Evolutionary conservation across 2,329 filamentous ascomycete species (phyloP), one percentile per base, ranked within the genome.

Genomic region (Diplodia intermedia): DNA sequence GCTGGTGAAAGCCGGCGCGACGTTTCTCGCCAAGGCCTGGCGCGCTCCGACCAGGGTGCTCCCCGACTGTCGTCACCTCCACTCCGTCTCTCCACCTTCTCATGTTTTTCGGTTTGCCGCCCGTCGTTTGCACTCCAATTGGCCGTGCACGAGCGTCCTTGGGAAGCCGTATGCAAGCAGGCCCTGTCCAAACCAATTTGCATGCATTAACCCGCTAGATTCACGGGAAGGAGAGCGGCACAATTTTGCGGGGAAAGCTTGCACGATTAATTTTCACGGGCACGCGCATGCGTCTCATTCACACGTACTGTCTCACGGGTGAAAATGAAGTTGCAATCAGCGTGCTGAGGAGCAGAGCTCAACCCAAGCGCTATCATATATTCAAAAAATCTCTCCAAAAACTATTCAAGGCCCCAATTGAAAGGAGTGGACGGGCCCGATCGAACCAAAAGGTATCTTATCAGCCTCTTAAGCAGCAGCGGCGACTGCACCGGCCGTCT

Each of bases 401-500:
- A 12, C 23, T 31, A 60, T 60, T 31, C 31, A 57, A 26, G 65
- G 40, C 65, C 65, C 65, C 54, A 60, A 53, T 62, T 40, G 20
- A 53, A 68, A 61, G 36, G 66, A 68, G 66, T 29, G 66, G 56
- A 56, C 66, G 66, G 56, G 66, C 55, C 66, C n/a, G 31, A 26
- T 52, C 65, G 7, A 40, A 50, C 18, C 23, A 49, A 61, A 23
- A 40, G 29, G 20, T 52, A 12, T 20, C 31, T 26, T 14, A 12
- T 20, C 26, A 26, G 18, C 47, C 26, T 47, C 49, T 53, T 67
- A 67, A 54, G 77, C 78, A 67, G 81, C 80, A 62, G 81, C 82
- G 69, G 79, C 80, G 55, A 82, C 79, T 70, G 79, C 79, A 70
- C 79, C 75, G 31, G 77, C 77, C 15, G 80, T 79, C 71, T 82